Base-by-base conservation (phyloP, 495 filamentous ascomycete genomes). In the Talaromyces proteolyticus region DNA sequence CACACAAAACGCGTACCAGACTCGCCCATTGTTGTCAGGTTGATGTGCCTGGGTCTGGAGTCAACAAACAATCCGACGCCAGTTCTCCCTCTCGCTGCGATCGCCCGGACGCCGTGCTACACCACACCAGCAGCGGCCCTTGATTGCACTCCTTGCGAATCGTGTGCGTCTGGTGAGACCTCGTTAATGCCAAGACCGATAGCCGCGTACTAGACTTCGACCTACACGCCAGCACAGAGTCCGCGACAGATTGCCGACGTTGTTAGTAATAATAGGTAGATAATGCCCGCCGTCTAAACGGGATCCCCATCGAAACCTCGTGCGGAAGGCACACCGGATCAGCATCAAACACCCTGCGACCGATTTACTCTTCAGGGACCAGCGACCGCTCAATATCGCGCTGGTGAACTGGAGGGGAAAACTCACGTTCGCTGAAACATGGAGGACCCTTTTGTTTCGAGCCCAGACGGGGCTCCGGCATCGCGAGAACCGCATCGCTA, bases 401-500 rank as follows among this genome's bases (percentile, higher is more conserved):
- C 45, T 26, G 56, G 50, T 46, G 26, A n/a, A 29, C 42, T 42
- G 56, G 29, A 42, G 50, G 49, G 26, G 49, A 53, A 48, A 40
- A 47, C 48, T 34, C 16, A 16, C 23, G 42, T 43, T 11, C 19
- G 24, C 43, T 53, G 64, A 39, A 67, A 64, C 34, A 67, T 65
- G 64, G 77, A 81, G 37, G 81, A 84, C 55, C 79, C 80, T 26
- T 82, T 83, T 53, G 58, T 76, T 48, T 72, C 68, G 21, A 71
- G 58, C 29, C 59, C 63, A 5, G 57, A 60, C 25, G 62, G 63
- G 46, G 54, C 56, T 48, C 55, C 66, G 44, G 64, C 37, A 26
- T 64, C 75, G 16, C 67, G 77, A 26, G 72, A 75, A 51, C 74
- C 84, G 49, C 78, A 89, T 55, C 82, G 89, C 47, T 89, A 85